Evolutionary conservation across 2,329 filamentous ascomycete species (phyloP), one percentile per base, ranked within the genome.

Genomic region (Podosphaera fusca): DNA sequence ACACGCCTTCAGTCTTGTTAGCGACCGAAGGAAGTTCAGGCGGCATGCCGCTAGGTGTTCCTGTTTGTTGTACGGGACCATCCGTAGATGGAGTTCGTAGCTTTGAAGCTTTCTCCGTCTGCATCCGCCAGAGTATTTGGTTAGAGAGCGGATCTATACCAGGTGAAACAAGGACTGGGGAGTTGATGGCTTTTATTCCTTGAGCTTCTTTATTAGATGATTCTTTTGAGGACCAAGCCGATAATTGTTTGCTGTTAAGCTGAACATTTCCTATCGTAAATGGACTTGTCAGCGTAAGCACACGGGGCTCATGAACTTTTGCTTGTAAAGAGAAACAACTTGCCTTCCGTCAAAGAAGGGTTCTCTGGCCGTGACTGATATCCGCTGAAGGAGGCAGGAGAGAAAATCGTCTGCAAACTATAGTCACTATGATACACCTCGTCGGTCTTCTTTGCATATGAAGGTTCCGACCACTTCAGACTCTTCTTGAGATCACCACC

Each of bases 41-140:
- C 14, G 47, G 8, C 7, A n/a, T 30, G 14, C 33, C 47, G 14
- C 12, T 5, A 10, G 9, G 47, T 51, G 47, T 5, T 35, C 58
- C 58, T 34, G 60, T 38, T 10, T 67, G 64, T 33, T 58, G 49
- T 47, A 56, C 63, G 36, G 75, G 72, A 59, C 71, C 77, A 6
- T 82, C 81, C 31, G 75, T 72, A 59, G 72, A 70, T 59, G 74
- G 67, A 60, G 71, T 73, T 56, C 78, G 75, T 34, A 82, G 46
- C 51, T 64, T 67, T 38, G 65, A 73, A 8, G 77, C 74, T 56
- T 73, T 74, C 57, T 79, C 74, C 47, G 81, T 82, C 64, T 80
- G 83, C 56, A 81, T 84, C 62, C 83, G 78, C 64, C 81, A 75
- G 56, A 85, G 72, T 51, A 82, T 82, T 74, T 84, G 80, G 69